Conservation (phyloP, 1,284 basidiomycete species). For the Naganishia liquefaciens region DNA sequence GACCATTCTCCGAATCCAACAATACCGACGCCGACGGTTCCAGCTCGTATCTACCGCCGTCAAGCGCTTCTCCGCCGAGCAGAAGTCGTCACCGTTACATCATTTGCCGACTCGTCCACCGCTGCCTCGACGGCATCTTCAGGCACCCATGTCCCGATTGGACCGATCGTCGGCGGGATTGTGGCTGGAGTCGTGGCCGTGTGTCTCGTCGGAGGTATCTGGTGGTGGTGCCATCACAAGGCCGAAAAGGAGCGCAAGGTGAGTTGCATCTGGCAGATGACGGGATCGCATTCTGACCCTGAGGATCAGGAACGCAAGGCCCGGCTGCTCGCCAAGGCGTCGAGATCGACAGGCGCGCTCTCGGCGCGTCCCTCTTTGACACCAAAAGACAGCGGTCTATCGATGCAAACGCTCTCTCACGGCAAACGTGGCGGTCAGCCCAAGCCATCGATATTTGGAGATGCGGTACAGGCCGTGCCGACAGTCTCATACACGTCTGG, state of each 20-base stretch:
- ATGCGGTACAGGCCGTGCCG: background rate
- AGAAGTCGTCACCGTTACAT: constrained; percentile 25
- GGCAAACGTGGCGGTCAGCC: background rate
- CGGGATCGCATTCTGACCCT: background rate
- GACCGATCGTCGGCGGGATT: constrained; percentile 41
- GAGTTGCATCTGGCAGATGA: background rate
- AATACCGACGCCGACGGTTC: constrained; percentile 7
- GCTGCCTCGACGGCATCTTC: constrained; percentile 1
- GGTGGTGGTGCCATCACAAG: constrained; percentile 36
- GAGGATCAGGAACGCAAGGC: constrained; percentile 15
- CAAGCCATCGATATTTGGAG: background rate
- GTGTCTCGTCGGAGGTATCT: constrained; percentile 32
- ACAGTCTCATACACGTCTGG: background rate
- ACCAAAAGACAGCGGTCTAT: constrained; percentile 5
- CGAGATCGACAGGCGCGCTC: background rate
- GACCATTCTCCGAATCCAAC: background rate
- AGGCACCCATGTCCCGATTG: constrained; percentile 22
- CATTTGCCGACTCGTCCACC: constrained; percentile 17
- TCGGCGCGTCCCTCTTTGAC: constrained; percentile 17
- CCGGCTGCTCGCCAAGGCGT: constrained; percentile 10
- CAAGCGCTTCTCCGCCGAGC: constrained; percentile 1
- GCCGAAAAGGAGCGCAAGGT: constrained; percentile 35
- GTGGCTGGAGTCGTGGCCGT: constrained; percentile 40
- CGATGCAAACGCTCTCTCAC: constrained; percentile 7
- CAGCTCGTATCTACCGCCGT: background rate